phyloP scores from a whole-genome alignment of 2,329 filamentous ascomycete genomes.

The Fusarium sp. region DNA sequence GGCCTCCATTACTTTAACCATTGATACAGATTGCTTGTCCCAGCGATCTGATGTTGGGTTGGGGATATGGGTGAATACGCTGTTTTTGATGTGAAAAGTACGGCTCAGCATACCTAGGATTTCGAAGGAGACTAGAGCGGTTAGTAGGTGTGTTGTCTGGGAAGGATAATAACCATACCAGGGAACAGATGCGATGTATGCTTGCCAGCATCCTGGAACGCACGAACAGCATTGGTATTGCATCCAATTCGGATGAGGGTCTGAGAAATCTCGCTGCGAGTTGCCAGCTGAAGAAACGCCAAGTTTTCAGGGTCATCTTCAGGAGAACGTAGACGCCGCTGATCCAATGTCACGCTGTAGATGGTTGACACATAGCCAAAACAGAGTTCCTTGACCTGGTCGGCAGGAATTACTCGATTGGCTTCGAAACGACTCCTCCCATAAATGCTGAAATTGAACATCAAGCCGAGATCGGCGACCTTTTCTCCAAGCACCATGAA shows the following conservation, averaged over 20 bases:
- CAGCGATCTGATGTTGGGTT: slow-evolving; percentile 67
- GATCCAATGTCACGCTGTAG: slow-evolving; percentile 55
- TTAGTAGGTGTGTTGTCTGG: slow-evolving; percentile 11
- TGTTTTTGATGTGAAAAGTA: slow-evolving; percentile 61
- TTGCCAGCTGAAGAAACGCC: slow-evolving; percentile 60
- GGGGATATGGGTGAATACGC: slow-evolving; percentile 64
- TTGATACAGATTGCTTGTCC: slow-evolving; percentile 61
- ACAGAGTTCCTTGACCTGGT: slow-evolving; percentile 64
- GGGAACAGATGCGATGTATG: slow-evolving; percentile 62
- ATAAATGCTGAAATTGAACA: slow-evolving; percentile 64
- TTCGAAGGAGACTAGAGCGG: slow-evolving; percentile 63
- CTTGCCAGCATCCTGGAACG: slow-evolving; percentile 53
- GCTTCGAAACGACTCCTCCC: slow-evolving; percentile 60
- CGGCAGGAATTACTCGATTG: slow-evolving; percentile 64
- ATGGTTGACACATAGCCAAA: slow-evolving; percentile 68
- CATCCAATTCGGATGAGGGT: slow-evolving; percentile 65
- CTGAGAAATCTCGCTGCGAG: slow-evolving; percentile 60
- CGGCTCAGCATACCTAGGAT: slow-evolving; percentile 67
- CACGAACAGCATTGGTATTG: slow-evolving; percentile 62
- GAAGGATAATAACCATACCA: slow-evolving; percentile 47
- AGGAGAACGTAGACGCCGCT: slow-evolving; percentile 52
- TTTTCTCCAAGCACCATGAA: slow-evolving; percentile 61
- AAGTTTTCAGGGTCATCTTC: slow-evolving; percentile 56
- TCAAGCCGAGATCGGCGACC: slow-evolving; percentile 62
- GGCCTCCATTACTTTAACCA: slow-evolving; percentile 55